Evolutionary conservation across 148 eudicot species (phyloP), one percentile per base, ranked within the genome.

Genomic region (Amaranthus cruentus): DNA sequence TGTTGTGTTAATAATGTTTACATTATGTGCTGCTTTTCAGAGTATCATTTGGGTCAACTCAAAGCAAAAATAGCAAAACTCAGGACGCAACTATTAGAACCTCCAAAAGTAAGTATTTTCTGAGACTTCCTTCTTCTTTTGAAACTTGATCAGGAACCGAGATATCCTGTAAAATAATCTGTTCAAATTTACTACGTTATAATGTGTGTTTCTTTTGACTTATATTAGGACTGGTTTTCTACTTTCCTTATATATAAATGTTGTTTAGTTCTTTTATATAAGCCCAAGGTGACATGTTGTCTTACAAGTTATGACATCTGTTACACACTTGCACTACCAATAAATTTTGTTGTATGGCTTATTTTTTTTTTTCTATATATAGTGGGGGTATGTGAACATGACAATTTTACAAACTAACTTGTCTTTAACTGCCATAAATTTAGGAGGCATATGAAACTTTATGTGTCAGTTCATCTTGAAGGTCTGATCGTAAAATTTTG

Each of bases 21-120:
- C 8, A 48, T 48, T 38, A 4, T 55, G 52, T 62, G 21, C 42
- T 70, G 53, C 47, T 68, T 21, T 77, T 75, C 88, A 96, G 99
- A 96, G 76, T 96, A 96, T 85, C 99, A 96, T 88, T 81, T 96
- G 83, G 99, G 99, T 80, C 99, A 96, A 87, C 92, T 96, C 64
- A 96, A 96, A 88, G 99, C 99, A 55, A 96, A 96, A 87, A 92
- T 96, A 62, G 99, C 99, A 71, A 96, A 92, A 83, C 88, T 96
- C 62, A 86, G 99, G 86, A 96, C 99, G n/a, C 99, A 96, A 60
- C 67, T 96, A 21, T 79, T 96, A 84, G 99, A 96, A 88, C 99
- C 99, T 77, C 97, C 99, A 12, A 96, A 96, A 81, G 99, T 92
- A 90, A 69, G 91, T 65, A 76, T n/a, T 61, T 58, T n/a, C 48